Evolutionary conservation across 495 filamentous ascomycete species (phyloP).

Genomic region (Talaromyces ruber): DNA sequence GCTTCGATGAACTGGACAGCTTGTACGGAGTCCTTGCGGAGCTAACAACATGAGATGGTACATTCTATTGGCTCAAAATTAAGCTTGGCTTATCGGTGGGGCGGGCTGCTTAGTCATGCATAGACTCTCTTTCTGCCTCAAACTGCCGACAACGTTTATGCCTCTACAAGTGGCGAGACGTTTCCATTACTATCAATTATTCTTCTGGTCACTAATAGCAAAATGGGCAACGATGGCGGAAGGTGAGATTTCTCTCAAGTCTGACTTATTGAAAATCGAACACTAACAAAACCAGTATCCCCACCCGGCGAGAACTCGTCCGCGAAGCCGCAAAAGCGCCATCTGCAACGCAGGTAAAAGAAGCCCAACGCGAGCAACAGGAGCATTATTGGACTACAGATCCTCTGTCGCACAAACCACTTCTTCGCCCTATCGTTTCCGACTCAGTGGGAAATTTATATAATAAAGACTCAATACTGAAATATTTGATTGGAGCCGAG

Average conservation of each 20-base stretch:
- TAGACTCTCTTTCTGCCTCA: not conserved
- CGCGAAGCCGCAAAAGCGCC: constrained; percentile 74
- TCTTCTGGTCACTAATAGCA: not conserved
- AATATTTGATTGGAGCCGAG: constrained; percentile 63
- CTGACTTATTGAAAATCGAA: not conserved
- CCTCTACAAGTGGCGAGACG: not conserved
- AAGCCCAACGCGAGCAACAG: constrained; percentile 72
- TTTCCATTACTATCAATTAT: not conserved
- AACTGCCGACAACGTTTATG: not conserved
- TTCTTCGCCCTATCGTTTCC: constrained; percentile 69
- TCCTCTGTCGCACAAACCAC: constrained; percentile 68
- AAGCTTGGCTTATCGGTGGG: constrained; percentile 5
- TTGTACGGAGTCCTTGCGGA: constrained; percentile 1
- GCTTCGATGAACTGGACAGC: constrained; percentile 12
- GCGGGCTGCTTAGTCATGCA: constrained; percentile 1
- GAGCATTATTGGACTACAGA: constrained; percentile 80
- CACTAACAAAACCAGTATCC: constrained; percentile 52
- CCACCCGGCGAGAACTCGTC: constrained; percentile 90
- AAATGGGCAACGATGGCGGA: constrained; percentile 94
- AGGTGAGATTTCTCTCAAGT: constrained; percentile 31
- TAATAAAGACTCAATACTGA: constrained; percentile 87
- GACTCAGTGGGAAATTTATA: constrained; percentile 82
- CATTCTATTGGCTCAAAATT: not conserved
- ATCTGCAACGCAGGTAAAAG: constrained; percentile 84
- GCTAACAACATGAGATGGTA: not conserved